Conservation (phyloP, 1,284 basidiomycete species). For the Papiliotrema flavescens region DNA sequence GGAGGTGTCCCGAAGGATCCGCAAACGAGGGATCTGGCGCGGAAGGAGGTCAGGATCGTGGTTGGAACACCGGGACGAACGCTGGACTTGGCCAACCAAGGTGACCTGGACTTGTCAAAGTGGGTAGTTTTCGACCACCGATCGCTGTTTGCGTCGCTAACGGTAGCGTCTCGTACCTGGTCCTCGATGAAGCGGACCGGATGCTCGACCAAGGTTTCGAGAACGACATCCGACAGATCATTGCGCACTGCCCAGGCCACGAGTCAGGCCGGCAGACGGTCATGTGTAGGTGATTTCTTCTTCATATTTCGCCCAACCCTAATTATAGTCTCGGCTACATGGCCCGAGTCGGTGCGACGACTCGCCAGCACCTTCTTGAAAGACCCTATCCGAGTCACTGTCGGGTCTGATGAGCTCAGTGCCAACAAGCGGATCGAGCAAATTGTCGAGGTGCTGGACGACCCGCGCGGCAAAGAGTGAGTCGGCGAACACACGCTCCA, state of each 20-base stretch:
- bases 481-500: conserved; percentile 9
- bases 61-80: conserved; percentile 94
- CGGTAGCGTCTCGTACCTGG: conserved; percentile 76
- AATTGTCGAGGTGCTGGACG: conserved; percentile 82
- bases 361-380: conserved; percentile 88
- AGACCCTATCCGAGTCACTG: conserved; percentile 83
- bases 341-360: conserved; percentile 92
- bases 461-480: conserved; percentile 81
- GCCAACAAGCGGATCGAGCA: conserved; percentile 85
- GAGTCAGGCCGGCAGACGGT: conserved; percentile 72
- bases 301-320: neutral
- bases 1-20: conserved; percentile 87
- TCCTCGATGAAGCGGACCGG: conserved; percentile 94
- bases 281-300: conserved; percentile 67
- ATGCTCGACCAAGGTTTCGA: conserved; percentile 99
- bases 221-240: conserved; percentile 93
- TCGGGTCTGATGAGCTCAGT: conserved; percentile 90
- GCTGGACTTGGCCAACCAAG: conserved; percentile 82
- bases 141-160: neutral
- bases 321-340: conserved; percentile 86
- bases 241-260: conserved; percentile 66
- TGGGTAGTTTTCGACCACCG: conserved; percentile 45
- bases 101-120: conserved; percentile 74
- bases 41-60: conserved; percentile 66
- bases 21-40: conserved; percentile 63